A percentile compares a stretch with the other conserved stretches of the same genome.
Evolutionary conservation across 257 asterid species (phyloP).

Genomic region (Penstemon barbatus): DNA sequence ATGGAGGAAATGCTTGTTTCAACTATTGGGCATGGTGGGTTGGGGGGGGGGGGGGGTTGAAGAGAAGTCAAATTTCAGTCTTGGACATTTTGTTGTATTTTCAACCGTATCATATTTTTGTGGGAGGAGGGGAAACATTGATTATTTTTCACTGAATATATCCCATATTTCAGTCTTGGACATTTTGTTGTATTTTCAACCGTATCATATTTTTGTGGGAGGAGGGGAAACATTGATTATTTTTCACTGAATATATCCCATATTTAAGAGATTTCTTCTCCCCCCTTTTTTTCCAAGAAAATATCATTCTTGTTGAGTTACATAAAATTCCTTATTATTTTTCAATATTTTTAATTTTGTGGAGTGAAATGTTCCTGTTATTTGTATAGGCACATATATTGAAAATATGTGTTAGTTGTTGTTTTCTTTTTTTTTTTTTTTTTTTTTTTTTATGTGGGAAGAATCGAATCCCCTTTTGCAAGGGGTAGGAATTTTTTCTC

Average conservation of each 20-base stretch:
- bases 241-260: conserved; percentile 30
- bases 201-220: conserved; percentile 25
- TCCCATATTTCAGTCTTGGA: conserved; percentile 26
- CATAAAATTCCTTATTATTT: conserved; percentile 16
- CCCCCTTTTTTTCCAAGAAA: conserved; percentile 15
- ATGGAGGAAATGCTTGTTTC: neutral
- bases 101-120: conserved; percentile 24
- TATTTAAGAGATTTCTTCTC: conserved; percentile 25
- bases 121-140: conserved; percentile 6
- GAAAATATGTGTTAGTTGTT: conserved; percentile 9
- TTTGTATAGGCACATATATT: conserved; percentile 4
- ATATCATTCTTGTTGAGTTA: conserved; percentile 33
- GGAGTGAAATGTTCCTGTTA: conserved; percentile 16
- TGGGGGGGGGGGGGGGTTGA: no score
- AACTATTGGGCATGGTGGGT: no score
- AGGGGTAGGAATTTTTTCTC: conserved; percentile 26
- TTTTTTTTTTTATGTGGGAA: conserved; percentile 5
- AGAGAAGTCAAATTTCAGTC: conserved; percentile 5
- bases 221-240: neutral
- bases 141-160: conserved; percentile 22
- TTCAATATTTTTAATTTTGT: conserved; percentile 9
- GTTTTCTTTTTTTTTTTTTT: no score
- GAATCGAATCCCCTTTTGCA: conserved; percentile 34
- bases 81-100: conserved; percentile 20
- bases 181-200: conserved; percentile 18